These are phyloP conservation scores for Intubia oerlemansii DNA, from an alignment of 2,329 filamentous ascomycete genomes.

Conservation along the genomic window DNA sequence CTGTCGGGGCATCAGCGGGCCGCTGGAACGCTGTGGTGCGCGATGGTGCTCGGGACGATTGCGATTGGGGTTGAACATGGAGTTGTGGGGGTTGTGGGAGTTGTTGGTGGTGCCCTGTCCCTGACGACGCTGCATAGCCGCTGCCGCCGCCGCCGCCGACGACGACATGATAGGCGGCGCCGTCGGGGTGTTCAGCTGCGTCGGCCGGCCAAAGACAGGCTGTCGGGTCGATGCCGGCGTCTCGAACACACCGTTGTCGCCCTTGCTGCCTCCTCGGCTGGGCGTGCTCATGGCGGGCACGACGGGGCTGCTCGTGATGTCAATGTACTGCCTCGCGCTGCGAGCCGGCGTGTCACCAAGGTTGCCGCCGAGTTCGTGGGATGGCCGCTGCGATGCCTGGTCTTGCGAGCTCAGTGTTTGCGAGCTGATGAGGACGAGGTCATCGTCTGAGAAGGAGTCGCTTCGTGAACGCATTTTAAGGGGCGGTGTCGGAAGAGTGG, in stretches of 20 bases:
- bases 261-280: conserved; percentile 2
- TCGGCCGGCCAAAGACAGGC: conserved; percentile 13
- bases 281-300: conserved; percentile 1
- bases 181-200: conserved; percentile 16
- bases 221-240: conserved; percentile 7
- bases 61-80: conserved; percentile 28
- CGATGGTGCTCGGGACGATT: conserved; percentile 34
- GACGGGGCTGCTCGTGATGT: conserved; percentile 12
- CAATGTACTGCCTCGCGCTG: conserved; percentile 12
- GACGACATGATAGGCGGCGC: conserved; percentile 7
- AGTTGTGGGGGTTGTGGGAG: too few species aligned
- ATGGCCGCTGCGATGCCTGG: background rate
- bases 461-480: conserved; percentile 11
- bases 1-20: conserved; percentile 26
- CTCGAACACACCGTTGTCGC: too few species aligned
- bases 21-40: conserved; percentile 21
- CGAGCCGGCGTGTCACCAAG: too few species aligned
- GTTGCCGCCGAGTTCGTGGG: conserved; percentile 1
- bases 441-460: conserved; percentile 16
- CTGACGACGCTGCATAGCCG: too few species aligned
- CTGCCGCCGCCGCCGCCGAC: conserved; percentile 11
- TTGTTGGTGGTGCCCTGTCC: too few species aligned
- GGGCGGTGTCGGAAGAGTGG: too few species aligned
- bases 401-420: conserved; percentile 12
- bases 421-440: conserved; percentile 15